These are phyloP conservation scores for Globisporangium solare DNA, from an alignment of 352 stramenopile species.

Conservation along the genomic window DNA sequence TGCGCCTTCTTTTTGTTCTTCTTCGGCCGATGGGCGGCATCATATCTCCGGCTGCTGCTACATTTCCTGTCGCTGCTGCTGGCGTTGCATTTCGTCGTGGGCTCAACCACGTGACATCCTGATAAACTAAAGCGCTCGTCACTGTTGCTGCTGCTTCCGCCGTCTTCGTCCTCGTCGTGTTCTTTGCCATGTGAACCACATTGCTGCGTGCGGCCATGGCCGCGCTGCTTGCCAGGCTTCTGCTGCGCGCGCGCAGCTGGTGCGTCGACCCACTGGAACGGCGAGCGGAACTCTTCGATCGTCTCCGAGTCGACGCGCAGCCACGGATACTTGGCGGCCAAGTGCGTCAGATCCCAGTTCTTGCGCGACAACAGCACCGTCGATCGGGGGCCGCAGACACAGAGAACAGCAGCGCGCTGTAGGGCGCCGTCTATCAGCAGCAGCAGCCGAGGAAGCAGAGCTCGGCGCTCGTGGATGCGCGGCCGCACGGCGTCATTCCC, in stretches of 20 bases:
- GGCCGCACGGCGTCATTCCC: too few species aligned
- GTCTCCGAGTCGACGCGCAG: constrained; percentile 59
- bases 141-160: too few species aligned
- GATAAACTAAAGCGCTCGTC: constrained; percentile 15
- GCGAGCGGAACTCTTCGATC: constrained; percentile 59
- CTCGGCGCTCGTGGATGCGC: too few species aligned
- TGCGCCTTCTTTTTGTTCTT: too few species aligned
- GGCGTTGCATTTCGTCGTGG: not conserved
- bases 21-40: too few species aligned
- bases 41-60: not conserved
- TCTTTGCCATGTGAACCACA: constrained; percentile 1
- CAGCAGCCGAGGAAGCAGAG: too few species aligned
- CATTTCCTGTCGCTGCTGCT: not conserved
- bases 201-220: not conserved
- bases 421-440: too few species aligned
- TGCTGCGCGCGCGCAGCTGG: not conserved
- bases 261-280: constrained; percentile 41
- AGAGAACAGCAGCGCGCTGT: too few species aligned
- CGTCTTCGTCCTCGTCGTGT: not conserved
- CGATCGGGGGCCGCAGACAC: too few species aligned
- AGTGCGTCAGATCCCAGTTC: constrained; percentile 50
- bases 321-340: constrained; percentile 73
- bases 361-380: constrained; percentile 19
- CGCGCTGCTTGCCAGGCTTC: not conserved
- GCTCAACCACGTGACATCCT: not conserved